Percentiles rank a stretch among this genome's conserved stretches.
Conservation (phyloP, 2,329 filamentous ascomycete genomes). For the Colletotrichum sp. region DNA sequence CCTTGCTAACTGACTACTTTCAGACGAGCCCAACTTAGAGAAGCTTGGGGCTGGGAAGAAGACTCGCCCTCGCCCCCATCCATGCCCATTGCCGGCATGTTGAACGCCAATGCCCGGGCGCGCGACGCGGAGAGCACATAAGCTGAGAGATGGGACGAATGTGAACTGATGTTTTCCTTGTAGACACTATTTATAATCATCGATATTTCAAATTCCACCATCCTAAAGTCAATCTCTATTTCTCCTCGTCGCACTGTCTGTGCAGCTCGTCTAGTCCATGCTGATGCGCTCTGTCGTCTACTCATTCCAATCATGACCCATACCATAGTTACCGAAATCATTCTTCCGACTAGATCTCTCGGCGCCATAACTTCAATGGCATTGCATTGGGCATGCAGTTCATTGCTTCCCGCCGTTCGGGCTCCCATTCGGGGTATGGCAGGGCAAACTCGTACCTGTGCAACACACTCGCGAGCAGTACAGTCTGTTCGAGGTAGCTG, state of each 20-base stretch:
- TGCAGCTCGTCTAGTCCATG: neutral
- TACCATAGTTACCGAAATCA: neutral
- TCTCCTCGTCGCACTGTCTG: neutral
- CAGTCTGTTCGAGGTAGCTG: constrained; percentile 49
- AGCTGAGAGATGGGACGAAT: neutral
- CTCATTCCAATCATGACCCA: neutral
- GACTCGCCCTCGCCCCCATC: constrained; percentile 1
- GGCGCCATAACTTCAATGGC: neutral
- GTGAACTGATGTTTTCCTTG: neutral
- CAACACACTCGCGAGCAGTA: constrained; percentile 45
- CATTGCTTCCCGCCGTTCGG: neutral
- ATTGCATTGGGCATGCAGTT: neutral
- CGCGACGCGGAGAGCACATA: neutral
- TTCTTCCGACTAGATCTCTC: neutral
- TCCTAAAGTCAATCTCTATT: neutral
- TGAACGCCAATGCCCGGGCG: neutral
- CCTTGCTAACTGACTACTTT: neutral
- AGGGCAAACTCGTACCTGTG: constrained; percentile 43
- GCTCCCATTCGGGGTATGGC: neutral
- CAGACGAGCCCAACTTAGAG: constrained; percentile 1
- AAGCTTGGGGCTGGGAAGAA: constrained; percentile 2
- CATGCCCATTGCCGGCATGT: constrained; percentile 2
- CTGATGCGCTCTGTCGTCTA: neutral
- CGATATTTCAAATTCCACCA: neutral
- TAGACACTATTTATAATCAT: neutral